phyloP scores from a whole-genome alignment of 139 green algal genomes.

The Chlamydomonas asymmetrica region DNA sequence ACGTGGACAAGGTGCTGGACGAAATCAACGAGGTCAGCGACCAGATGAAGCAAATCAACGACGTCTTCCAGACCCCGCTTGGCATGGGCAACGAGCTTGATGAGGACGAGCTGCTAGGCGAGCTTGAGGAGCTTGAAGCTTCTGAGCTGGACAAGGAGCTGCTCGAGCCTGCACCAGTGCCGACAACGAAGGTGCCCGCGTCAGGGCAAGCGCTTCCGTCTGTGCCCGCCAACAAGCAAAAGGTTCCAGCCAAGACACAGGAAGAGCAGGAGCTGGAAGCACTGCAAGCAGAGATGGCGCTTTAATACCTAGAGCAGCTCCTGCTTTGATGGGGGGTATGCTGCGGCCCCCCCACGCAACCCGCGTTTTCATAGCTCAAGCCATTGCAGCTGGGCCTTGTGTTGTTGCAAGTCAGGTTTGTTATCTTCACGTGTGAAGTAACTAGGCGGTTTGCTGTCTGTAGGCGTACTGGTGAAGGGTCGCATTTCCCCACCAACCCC shows the following conservation, averaged over 20 bases:
- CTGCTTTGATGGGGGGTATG: no score
- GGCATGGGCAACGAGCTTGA: constrained; percentile 80
- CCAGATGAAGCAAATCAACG: constrained; percentile 89
- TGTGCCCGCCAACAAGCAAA: constrained; percentile 26
- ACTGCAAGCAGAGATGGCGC: constrained; percentile 88
- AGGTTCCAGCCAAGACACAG: constrained; percentile 59
- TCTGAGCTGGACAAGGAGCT: constrained; percentile 72
- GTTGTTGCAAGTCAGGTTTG: no score
- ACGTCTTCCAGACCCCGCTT: constrained; percentile 80
- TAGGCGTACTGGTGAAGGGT: no score
- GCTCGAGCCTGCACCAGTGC: constrained; percentile 68
- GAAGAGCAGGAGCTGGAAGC: constrained; percentile 91
- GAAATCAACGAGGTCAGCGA: constrained; percentile 94
- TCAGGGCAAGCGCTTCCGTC: constrained; percentile 25
- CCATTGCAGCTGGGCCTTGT: no score
- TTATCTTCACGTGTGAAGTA: no score
- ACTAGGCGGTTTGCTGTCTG: no score
- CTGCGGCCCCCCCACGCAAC: no score
- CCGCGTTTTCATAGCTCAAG: no score
- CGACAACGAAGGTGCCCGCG: constrained; percentile 39
- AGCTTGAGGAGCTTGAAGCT: constrained; percentile 67
- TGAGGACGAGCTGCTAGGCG: constrained; percentile 58
- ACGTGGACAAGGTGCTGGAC: constrained; percentile 93
- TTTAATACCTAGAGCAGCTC: no score
- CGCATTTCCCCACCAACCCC: no score